Evolutionary conservation across 768 basidiomycete species (phyloP), one percentile per base, ranked within the genome.

Genomic region (Gloeostereum incarnatum): DNA sequence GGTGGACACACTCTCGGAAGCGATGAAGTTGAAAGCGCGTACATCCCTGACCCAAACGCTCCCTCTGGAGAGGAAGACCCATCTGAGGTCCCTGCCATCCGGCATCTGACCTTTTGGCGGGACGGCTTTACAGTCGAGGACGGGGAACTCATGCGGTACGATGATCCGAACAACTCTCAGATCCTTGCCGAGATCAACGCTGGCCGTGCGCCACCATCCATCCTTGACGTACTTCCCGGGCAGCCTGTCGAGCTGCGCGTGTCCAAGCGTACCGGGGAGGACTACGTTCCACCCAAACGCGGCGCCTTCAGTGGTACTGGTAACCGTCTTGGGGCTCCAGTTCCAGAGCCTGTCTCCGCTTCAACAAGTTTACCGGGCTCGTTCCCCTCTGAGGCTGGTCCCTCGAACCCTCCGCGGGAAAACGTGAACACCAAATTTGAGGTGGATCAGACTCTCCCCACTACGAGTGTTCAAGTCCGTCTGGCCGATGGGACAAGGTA

Each of bases 111-210:
- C 0, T 87, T 98, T 61, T 98, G 94, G 94, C 71, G 79, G 27
- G 74, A 97, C 43, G 96, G 96, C 0, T 97, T 96, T 59, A 80
- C 80, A 33, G 73, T 98, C 31, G 88, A 96, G 51, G 88, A 91
- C 45, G 89, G 91, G 4, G 79, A 81, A 21, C 63, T 98, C 39
- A 73, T 86, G 72, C 65, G 71, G 16, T 96, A 96, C 54, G 82
- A 86, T 40, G 78, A 92, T 44, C 86, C 88, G 0, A 66, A 63
- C 13, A 78, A 91, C 45, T 66, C 74, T 29, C 68, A 71, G 38
- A 58, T 90, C 8, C 63, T 98, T 5, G 65, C 67, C 1, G 79
- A 87, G 42, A 85, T 97, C 45, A 78, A 89, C 46, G 58, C 78
- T 5, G 91, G 89, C 3, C 77, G 73, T 44, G 90, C 93, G 0